phyloP scores from a whole-genome alignment of 495 filamentous ascomycete genomes.

The Xylaria grammica region DNA sequence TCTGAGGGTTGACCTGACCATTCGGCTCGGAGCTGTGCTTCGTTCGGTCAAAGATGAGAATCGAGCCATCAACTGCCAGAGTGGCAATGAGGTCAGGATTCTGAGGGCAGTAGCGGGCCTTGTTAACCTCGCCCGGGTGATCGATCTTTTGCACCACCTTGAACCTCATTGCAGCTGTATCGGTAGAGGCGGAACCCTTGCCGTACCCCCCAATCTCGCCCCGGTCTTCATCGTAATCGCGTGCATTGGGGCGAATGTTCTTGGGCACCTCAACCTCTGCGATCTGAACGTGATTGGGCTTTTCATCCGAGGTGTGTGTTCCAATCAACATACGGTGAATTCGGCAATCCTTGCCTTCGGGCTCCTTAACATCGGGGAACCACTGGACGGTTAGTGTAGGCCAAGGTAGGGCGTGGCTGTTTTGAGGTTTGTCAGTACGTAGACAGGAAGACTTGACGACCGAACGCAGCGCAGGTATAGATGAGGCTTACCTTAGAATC shows the following conservation, averaged over 20 bases:
- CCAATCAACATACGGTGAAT: constrained; percentile 90
- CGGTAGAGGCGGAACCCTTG: constrained; percentile 58
- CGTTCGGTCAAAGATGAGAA: constrained; percentile 93
- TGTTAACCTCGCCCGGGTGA: constrained; percentile 97
- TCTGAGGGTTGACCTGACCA: constrained; percentile 75
- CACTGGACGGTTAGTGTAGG: constrained; percentile 97
- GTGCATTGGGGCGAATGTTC: constrained; percentile 68
- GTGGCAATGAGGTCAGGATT: constrained; percentile 98
- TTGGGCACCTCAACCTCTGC: constrained; percentile 92
- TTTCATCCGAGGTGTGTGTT: constrained; percentile 88
- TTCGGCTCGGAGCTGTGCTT: constrained; percentile 82
- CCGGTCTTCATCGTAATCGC: constrained; percentile 86
- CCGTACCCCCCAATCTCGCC: constrained; percentile 96
- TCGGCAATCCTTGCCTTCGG: constrained; percentile 83
- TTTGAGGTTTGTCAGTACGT: constrained; percentile 2
- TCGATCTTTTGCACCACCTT: constrained; percentile 93
- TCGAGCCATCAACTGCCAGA: constrained; percentile 82
- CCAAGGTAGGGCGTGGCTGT: constrained; percentile 92
- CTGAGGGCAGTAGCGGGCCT: constrained; percentile 95
- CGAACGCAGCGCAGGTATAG: neutral
- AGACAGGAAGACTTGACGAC: neutral
- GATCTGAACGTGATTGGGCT: constrained; percentile 93
- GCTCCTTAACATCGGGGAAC: constrained; percentile 91
- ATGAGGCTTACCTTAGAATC: constrained; percentile 68
- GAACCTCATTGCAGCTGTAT: constrained; percentile 73